phyloP scores from a whole-genome alignment of 495 filamentous ascomycete species.

The Bacidia gigantensis region DNA sequence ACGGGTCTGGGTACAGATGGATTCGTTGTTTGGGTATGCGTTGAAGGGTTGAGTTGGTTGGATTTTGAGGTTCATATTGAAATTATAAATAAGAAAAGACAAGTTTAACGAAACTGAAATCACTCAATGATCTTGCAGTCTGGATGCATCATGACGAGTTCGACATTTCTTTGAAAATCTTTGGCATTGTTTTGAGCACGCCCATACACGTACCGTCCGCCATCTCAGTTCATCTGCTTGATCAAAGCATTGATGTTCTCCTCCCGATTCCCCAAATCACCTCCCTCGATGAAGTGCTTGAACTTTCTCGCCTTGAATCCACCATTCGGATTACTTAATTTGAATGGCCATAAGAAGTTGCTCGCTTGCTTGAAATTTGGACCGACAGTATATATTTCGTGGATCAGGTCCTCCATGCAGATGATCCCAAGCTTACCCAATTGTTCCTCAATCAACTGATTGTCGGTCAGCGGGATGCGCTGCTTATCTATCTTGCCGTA shows the following conservation, averaged over 20 bases:
- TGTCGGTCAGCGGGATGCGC: constrained; percentile 91
- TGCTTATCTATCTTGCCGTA: constrained; percentile 97
- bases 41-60: constrained; percentile 12
- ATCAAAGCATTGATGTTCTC: constrained; percentile 96
- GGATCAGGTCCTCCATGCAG: constrained; percentile 98
- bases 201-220: not conserved
- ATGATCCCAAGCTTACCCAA: constrained; percentile 97
- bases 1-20: constrained; percentile 93
- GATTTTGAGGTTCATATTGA: no score
- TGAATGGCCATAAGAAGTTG: constrained; percentile 99
- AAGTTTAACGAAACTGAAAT: no score
- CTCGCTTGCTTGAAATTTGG: constrained; percentile 99
- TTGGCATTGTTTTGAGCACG: not conserved
- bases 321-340: constrained; percentile 92
- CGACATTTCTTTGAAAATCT: no score
- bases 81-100: no score
- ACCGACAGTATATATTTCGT: constrained; percentile 97
- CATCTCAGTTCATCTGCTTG: constrained; percentile 90
- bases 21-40: constrained; percentile 68
- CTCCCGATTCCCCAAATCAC: constrained; percentile 95
- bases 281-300: constrained; percentile 98
- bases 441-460: constrained; percentile 89
- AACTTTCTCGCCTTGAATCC: constrained; percentile 94
- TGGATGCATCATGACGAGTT: no score
- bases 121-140: no score